phyloP scores from a whole-genome alignment of 1,284 basidiomycete genomes.

The Boletus hoseneyae region DNA sequence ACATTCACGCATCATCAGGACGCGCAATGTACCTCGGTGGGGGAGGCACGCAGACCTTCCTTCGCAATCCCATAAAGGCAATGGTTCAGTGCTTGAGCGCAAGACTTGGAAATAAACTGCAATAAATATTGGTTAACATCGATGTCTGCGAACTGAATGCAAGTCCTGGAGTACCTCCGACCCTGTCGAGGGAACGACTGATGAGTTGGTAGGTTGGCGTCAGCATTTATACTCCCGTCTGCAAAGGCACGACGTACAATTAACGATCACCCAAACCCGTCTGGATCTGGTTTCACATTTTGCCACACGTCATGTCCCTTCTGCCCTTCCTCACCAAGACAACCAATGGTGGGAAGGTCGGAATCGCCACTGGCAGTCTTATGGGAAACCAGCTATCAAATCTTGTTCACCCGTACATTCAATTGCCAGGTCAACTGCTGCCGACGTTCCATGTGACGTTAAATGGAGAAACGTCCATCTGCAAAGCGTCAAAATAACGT shows the following conservation, averaged over 20 bases:
- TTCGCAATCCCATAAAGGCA: conserved; percentile 1
- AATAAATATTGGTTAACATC: background rate
- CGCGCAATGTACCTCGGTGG: conserved; percentile 12
- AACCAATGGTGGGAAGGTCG: background rate
- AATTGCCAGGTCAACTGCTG: background rate
- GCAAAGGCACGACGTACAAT: background rate
- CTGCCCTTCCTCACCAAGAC: background rate
- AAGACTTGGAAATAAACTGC: too few species aligned
- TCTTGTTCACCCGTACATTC: background rate
- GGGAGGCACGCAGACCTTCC: background rate
- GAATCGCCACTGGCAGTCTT: background rate
- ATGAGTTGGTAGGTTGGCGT: conserved; percentile 1
- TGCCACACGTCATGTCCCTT: background rate
- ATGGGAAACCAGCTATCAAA: too few species aligned
- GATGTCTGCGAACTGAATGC: background rate
- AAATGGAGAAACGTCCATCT: too few species aligned
- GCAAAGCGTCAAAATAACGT: too few species aligned
- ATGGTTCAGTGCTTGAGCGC: background rate
- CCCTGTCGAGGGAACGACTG: background rate
- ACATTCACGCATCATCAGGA: conserved; percentile 16
- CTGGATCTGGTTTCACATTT: background rate
- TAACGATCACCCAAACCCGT: background rate
- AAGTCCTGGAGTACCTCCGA: background rate
- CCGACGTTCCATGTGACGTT: background rate
- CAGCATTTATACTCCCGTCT: background rate